Evolutionary conservation across 495 filamentous ascomycete species (phyloP).

Genomic region (Eremomyces bilateralis): DNA sequence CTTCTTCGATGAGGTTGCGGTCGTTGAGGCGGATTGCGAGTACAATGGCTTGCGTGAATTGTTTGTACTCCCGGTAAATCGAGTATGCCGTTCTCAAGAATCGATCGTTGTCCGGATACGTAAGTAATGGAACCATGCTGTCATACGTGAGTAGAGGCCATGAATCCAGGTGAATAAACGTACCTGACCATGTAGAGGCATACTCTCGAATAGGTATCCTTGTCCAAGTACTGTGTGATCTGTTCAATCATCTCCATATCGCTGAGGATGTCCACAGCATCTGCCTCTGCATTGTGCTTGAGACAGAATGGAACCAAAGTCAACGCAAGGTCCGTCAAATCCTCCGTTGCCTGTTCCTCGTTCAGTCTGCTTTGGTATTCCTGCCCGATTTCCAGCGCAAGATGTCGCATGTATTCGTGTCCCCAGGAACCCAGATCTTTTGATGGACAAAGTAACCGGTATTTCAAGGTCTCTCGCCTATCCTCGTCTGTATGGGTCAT

Average conservation of each 20-base stretch:
- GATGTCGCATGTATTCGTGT: conserved; percentile 92
- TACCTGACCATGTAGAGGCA: conserved; percentile 86
- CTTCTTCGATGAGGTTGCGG: conserved; percentile 49
- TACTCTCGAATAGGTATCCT: conserved; percentile 80
- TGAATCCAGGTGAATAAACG: neutral
- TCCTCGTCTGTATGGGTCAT: conserved; percentile 99
- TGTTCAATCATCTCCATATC: conserved; percentile 92
- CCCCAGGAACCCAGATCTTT: conserved; percentile 93
- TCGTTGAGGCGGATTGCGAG: conserved; percentile 90
- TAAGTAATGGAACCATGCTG: conserved; percentile 89
- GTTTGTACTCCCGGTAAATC: conserved; percentile 82
- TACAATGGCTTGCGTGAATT: conserved; percentile 78
- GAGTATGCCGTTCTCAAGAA: conserved; percentile 78
- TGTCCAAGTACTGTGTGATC: conserved; percentile 73
- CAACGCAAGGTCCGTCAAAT: conserved; percentile 62
- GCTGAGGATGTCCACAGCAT: conserved; percentile 90
- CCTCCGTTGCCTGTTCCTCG: conserved; percentile 40
- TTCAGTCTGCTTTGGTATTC: conserved; percentile 66
- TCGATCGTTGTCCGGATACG: conserved; percentile 87
- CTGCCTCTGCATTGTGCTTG: conserved; percentile 91
- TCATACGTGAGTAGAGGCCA: conserved; percentile 2
- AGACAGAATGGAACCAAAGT: conserved; percentile 85
- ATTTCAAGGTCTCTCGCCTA: conserved; percentile 86
- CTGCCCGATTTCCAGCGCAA: conserved; percentile 87
- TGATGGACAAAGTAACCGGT: conserved; percentile 71